A percentile compares a stretch with the other conserved stretches of the same genome.
Evolutionary conservation across 768 basidiomycete genomes (phyloP).

Genomic region (Collybiopsis luxurians): DNA sequence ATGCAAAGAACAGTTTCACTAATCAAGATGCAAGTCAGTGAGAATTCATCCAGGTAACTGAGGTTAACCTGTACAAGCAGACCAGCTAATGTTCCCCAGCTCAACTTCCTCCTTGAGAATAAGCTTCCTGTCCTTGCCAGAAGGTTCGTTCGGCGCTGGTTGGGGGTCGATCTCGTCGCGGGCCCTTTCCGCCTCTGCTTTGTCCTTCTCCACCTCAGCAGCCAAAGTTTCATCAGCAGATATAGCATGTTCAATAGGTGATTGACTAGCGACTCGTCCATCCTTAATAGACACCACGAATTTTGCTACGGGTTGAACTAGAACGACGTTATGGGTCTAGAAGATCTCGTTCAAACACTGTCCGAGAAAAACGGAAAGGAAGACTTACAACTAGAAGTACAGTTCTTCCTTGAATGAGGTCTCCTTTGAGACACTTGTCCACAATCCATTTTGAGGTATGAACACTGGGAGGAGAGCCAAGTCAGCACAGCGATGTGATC

Average conservation of each 20-base stretch:
- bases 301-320: constrained; percentile 34
- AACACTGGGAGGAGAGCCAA: constrained; percentile 28
- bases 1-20: constrained; percentile 29
- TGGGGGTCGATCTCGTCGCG: constrained; percentile 13
- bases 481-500: constrained; percentile 32
- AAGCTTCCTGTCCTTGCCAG: constrained; percentile 35
- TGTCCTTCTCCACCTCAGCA: constrained; percentile 11
- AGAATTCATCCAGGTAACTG: not conserved
- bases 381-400: constrained; percentile 7
- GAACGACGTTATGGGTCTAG: constrained; percentile 43
- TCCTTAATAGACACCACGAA: constrained; percentile 42
- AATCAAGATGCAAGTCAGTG: not conserved
- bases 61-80: constrained; percentile 31
- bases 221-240: constrained; percentile 24
- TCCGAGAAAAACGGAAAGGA: not conserved
- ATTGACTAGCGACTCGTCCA: constrained; percentile 38
- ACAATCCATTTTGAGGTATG: constrained; percentile 11
- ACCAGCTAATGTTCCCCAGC: constrained; percentile 32
- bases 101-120: constrained; percentile 36
- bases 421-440: constrained; percentile 10
- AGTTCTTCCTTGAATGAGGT: constrained; percentile 10
- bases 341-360: not conserved
- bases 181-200: constrained; percentile 6
- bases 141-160: not conserved
- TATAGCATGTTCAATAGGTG: constrained; percentile 34